Evolutionary conservation across 1,284 basidiomycete genomes (phyloP).

Genomic region (Termitomyces sp.): DNA sequence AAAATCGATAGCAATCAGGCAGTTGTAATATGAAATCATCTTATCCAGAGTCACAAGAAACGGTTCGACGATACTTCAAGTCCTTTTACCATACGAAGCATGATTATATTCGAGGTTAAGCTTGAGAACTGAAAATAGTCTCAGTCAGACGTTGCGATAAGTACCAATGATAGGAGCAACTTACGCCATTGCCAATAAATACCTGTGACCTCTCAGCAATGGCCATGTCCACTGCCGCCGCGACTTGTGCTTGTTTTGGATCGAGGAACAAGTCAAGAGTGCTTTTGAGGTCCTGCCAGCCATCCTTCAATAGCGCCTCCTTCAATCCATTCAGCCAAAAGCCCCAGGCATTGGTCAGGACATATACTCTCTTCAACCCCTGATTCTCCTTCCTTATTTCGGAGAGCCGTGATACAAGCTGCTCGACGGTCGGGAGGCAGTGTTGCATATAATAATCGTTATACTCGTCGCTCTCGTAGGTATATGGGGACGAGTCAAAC

Average conservation of each 20-base stretch:
- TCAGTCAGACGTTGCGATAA: neutral
- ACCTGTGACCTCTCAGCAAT: conserved; percentile 63
- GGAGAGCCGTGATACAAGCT: conserved; percentile 44
- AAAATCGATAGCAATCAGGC: neutral
- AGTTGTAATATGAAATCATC: neutral
- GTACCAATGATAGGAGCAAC: conserved; percentile 24
- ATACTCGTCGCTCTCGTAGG: conserved; percentile 22
- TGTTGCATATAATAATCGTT: conserved; percentile 49
- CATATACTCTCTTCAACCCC: conserved; percentile 22
- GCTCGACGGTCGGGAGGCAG: conserved; percentile 50
- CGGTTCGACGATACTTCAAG: conserved; percentile 32
- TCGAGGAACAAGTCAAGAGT: conserved; percentile 39
- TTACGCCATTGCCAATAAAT: conserved; percentile 74
- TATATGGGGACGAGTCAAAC: conserved; percentile 33
- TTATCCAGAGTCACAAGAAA: conserved; percentile 33
- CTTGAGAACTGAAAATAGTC: conserved; percentile 46
- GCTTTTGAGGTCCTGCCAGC: conserved; percentile 45
- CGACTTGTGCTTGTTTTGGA: conserved; percentile 46
- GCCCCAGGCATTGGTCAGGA: conserved; percentile 52
- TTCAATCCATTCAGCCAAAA: conserved; percentile 46
- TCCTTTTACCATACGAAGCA: conserved; percentile 48
- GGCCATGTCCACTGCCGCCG: conserved; percentile 66
- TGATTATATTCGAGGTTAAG: conserved; percentile 48
- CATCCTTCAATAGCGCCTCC: conserved; percentile 38
- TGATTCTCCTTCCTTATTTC: conserved; percentile 33